A percentile compares a stretch with the other conserved stretches of the same genome.
Evolutionary conservation across 805 yeast genomes (phyloP).

Genomic region (Saccharomycopsis sp.): DNA sequence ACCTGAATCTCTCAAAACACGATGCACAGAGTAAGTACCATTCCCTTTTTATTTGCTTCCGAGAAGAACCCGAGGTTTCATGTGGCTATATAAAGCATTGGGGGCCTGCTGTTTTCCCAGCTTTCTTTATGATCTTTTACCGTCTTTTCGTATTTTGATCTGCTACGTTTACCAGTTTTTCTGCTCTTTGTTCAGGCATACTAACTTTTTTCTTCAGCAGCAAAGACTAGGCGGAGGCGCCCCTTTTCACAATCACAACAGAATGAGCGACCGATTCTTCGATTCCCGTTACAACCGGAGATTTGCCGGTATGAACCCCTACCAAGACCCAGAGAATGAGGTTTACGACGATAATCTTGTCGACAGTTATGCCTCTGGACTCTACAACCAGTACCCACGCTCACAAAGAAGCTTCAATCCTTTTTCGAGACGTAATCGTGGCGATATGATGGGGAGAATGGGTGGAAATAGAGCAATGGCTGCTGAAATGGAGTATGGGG

Average conservation of each 20-base stretch:
- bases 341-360: conserved; percentile 12
- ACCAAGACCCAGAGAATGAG: conserved; percentile 2
- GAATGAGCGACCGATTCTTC: neutral
- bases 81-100: neutral
- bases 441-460: neutral
- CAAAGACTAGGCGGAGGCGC: no score
- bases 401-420: neutral
- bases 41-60: neutral
- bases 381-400: neutral
- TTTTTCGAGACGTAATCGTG: neutral
- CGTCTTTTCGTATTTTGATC: no score
- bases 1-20: neutral
- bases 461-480: conserved; percentile 4
- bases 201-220: neutral
- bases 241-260: neutral
- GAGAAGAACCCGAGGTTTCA: neutral
- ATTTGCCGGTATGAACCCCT: neutral
- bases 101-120: neutral
- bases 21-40: neutral
- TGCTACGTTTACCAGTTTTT: neutral
- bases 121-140: no score
- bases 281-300: conserved; percentile 7
- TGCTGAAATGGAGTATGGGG: conserved; percentile 1
- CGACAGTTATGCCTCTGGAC: conserved; percentile 8
- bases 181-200: neutral